Evolutionary conservation across 2,329 filamentous ascomycete genomes (phyloP).

Genomic region (Fusarium udum): DNA sequence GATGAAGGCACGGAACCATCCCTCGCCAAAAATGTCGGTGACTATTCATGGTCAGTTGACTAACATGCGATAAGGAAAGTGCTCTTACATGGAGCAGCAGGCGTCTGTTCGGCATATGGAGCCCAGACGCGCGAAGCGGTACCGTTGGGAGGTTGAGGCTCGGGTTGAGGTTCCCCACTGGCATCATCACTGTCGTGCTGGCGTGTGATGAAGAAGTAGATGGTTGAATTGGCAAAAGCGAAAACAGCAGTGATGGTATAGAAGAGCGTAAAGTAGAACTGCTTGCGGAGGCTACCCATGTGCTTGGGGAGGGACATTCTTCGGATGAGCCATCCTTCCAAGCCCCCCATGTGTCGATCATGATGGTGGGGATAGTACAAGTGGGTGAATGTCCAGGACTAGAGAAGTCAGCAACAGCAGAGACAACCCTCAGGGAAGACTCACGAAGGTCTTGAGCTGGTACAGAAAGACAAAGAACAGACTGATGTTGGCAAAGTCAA

Average conservation of each 20-base stretch:
- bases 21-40: slow-evolving; percentile 59
- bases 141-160: slow-evolving; percentile 9
- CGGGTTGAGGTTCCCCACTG: slow-evolving; percentile 11
- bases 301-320: slow-evolving; percentile 58
- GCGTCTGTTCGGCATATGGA: not conserved
- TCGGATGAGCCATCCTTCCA: slow-evolving; percentile 51
- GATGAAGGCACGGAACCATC: slow-evolving; percentile 58
- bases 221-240: slow-evolving; percentile 59
- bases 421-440: slow-evolving; percentile 31
- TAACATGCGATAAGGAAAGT: slow-evolving; percentile 19
- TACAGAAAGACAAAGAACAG: slow-evolving; percentile 56
- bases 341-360: slow-evolving; percentile 45
- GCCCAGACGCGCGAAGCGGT: slow-evolving; percentile 13
- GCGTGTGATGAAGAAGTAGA: slow-evolving; percentile 59
- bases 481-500: slow-evolving; percentile 60
- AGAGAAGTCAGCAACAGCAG: not conserved
- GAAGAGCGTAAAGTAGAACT: slow-evolving; percentile 61
- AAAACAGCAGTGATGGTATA: slow-evolving; percentile 59
- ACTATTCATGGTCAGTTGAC: slow-evolving; percentile 47
- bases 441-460: slow-evolving; percentile 58
- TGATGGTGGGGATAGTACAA: slow-evolving; percentile 57
- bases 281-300: slow-evolving; percentile 52
- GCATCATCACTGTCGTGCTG: slow-evolving; percentile 40
- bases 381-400: slow-evolving; percentile 64
- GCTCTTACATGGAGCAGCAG: slow-evolving; percentile 40